Evolutionary conservation across 345 rosid species (phyloP).

Genomic region (Populus nigra): DNA sequence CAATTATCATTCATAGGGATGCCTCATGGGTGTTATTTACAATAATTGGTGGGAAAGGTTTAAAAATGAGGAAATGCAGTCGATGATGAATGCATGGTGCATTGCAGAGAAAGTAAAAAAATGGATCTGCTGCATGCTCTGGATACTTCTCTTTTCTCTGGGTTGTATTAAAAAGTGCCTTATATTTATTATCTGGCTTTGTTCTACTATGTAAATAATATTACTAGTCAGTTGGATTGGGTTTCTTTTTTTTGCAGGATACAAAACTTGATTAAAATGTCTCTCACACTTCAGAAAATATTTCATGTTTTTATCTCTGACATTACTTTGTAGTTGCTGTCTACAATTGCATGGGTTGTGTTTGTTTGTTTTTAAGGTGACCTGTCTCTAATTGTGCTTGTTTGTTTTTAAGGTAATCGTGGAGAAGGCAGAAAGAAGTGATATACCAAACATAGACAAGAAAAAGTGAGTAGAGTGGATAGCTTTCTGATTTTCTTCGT

Average conservation of each 20-base stretch:
- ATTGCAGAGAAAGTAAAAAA: background rate
- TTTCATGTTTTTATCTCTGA: background rate
- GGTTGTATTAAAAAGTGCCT: background rate
- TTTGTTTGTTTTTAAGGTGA: slow-evolving; percentile 6
- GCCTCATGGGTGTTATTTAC: background rate
- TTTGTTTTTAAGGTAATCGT: slow-evolving; percentile 67
- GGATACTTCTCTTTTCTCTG: background rate
- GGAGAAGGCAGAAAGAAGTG: slow-evolving; percentile 95
- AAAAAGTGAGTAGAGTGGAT: slow-evolving; percentile 57
- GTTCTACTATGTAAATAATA: background rate
- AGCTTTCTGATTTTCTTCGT: background rate
- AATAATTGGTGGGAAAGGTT: background rate
- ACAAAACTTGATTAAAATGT: background rate
- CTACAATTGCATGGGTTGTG: background rate
- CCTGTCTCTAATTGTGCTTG: slow-evolving; percentile 1
- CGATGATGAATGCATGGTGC: background rate
- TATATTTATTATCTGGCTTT: background rate
- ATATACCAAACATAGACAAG: slow-evolving; percentile 92
- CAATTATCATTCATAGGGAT: background rate
- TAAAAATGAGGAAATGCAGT: background rate
- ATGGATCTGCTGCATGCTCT: background rate
- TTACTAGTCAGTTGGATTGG: background rate
- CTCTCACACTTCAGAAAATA: background rate
- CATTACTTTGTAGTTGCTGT: background rate
- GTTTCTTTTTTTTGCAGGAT: background rate